A percentile compares a stretch with the other conserved stretches of the same genome.
These are phyloP conservation scores for Corynespora cassiicola DNA, from an alignment of 2,329 filamentous ascomycete genomes.

Conservation along the genomic window DNA sequence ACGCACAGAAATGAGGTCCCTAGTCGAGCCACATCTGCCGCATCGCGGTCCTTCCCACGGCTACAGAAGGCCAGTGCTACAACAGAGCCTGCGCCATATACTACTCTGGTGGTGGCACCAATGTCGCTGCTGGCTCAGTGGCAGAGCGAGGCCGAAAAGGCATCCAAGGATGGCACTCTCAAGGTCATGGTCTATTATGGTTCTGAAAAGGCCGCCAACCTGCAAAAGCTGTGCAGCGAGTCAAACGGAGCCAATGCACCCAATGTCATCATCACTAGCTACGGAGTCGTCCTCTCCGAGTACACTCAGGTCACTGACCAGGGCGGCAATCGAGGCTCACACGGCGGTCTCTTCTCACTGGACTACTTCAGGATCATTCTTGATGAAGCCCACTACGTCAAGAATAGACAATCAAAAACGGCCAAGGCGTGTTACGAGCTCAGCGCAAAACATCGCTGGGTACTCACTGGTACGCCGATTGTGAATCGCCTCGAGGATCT, in stretches of 20 bases:
- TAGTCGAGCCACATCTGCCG: slow-evolving; percentile 38
- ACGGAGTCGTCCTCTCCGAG: slow-evolving; percentile 89
- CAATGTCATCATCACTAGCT: slow-evolving; percentile 92
- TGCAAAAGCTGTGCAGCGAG: slow-evolving; percentile 79
- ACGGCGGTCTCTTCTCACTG: slow-evolving; percentile 81
- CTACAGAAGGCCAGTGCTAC: slow-evolving; percentile 63
- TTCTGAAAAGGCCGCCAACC: slow-evolving; percentile 77
- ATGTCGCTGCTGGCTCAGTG: slow-evolving; percentile 97
- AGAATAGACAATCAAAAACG: slow-evolving; percentile 85
- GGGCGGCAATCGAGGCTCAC: slow-evolving; percentile 68
- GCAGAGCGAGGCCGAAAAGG: slow-evolving; percentile 93
- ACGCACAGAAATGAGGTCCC: slow-evolving; percentile 71
- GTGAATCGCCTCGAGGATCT: slow-evolving; percentile 95
- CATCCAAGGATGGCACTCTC: slow-evolving; percentile 82
- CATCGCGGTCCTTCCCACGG: slow-evolving; percentile 68
- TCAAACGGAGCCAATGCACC: slow-evolving; percentile 78
- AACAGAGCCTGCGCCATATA: slow-evolving; percentile 77
- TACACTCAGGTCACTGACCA: slow-evolving; percentile 76
- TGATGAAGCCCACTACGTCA: slow-evolving; percentile 95
- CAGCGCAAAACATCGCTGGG: slow-evolving; percentile 85
- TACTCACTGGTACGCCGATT: slow-evolving; percentile 92
- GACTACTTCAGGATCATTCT: slow-evolving; percentile 95
- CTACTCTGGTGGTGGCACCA: slow-evolving; percentile 92
- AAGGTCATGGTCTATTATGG: slow-evolving; percentile 93
- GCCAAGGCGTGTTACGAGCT: slow-evolving; percentile 94